phyloP scores from a whole-genome alignment of 225 moss, liverwort and hornwort species.

The Thuidium tamariscinum region DNA sequence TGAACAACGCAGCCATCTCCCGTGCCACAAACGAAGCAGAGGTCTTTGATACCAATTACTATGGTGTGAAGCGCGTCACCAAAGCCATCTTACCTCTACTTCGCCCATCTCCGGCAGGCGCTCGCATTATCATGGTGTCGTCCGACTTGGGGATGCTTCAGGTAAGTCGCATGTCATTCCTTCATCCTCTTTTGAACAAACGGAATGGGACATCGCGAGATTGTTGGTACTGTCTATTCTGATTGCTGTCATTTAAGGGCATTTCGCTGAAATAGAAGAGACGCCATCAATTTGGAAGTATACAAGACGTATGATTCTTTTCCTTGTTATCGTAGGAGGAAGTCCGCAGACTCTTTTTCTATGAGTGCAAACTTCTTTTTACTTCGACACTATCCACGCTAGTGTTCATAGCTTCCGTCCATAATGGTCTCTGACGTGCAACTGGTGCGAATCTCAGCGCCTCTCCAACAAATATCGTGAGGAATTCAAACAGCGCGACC shows the following conservation, averaged over 20 bases:
- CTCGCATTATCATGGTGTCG: constrained; percentile 1
- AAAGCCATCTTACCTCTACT: constrained; percentile 13
- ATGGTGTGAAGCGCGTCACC: constrained; percentile 10
- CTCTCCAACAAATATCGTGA: neutral
- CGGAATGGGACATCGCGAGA: neutral
- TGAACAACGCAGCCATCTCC: neutral
- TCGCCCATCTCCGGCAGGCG: constrained; percentile 1
- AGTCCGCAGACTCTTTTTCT: neutral
- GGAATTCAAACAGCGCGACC: neutral
- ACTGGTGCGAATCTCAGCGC: neutral
- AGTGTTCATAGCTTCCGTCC: neutral
- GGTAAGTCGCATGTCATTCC: neutral
- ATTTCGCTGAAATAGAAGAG: neutral
- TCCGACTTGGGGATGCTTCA: neutral
- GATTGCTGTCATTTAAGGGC: neutral
- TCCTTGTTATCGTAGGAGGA: neutral
- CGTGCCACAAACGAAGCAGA: neutral
- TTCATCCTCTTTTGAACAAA: neutral
- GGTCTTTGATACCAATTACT: constrained; percentile 2
- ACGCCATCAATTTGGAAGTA: neutral
- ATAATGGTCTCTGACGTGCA: neutral
- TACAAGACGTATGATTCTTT: neutral
- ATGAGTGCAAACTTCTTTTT: neutral
- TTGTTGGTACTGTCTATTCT: neutral
- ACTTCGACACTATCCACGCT: neutral